Conservation (phyloP, 2,329 filamentous ascomycete genomes). For the Talaromyces pinophilus region DNA sequence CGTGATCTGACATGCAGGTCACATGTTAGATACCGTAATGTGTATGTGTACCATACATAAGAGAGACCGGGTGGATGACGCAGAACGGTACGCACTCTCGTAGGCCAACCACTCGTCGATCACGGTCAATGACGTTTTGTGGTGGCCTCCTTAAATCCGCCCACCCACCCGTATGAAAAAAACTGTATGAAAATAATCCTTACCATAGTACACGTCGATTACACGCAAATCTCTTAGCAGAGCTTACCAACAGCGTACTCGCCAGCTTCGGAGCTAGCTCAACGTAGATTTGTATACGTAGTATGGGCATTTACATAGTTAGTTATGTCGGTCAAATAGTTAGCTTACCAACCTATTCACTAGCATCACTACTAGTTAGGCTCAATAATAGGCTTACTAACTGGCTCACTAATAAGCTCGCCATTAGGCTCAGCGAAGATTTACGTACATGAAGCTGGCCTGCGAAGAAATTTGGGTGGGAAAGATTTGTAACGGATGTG, state of each 20-base stretch:
- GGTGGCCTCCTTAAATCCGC: neutral
- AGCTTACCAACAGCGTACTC: neutral
- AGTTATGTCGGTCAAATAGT: too few relatives aligned
- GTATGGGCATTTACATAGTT: too few relatives aligned
- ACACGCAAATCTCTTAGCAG: neutral
- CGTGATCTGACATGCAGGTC: neutral
- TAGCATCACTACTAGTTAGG: too few relatives aligned
- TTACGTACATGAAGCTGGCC: too few relatives aligned
- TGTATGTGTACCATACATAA: neutral
- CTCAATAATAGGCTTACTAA: too few relatives aligned
- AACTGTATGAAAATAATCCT: too few relatives aligned
- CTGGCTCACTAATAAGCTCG: too few relatives aligned
- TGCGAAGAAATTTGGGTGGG: too few relatives aligned
- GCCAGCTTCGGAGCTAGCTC: neutral
- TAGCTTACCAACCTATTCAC: too few relatives aligned
- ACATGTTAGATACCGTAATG: neutral
- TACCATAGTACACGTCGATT: neutral
- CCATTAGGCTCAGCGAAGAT: too few relatives aligned
- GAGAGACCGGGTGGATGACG: neutral
- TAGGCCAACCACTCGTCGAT: neutral
- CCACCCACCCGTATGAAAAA: too few relatives aligned
- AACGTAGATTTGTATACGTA: too few relatives aligned
- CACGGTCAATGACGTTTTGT: neutral
- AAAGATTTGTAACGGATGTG: neutral
- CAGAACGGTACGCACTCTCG: neutral